Base-by-base conservation (phyloP, 139 green algal genomes). In the Bryopsis sp. region DNA sequence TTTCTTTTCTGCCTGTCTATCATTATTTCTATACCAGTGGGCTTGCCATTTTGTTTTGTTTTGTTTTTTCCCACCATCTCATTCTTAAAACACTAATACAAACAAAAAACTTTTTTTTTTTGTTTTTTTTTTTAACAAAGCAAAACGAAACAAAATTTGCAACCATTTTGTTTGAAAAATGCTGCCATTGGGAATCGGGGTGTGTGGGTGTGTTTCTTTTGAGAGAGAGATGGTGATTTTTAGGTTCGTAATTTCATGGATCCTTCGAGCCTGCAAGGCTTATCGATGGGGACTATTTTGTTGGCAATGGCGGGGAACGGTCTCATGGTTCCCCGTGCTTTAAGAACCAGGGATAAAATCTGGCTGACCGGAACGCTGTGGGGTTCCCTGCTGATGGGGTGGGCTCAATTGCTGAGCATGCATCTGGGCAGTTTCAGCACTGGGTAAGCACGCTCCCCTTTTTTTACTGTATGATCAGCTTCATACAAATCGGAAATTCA, bases 291-390 rank as follows among this genome's bases (percentile, higher is more conserved):
- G 69, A 90, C 84, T 35, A 83, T 93, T 72, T 70, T 94, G 69
- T 81, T 97, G 48, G 89, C 80, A 0, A 83, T 88, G 71, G 37
- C 79, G 1, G 86, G 86, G 74, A 97, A 97, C 64, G 81, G 72
- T 15, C 79, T 94, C 32, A 96, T 96, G 86, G 77, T 96, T 33
- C 88, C 92, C 0, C 82, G 92, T 2, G 91, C 92, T 29, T 77
- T 97, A 32, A 79, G 83, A 58, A 90, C 78, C 4, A 57, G 79
- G 1, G 92, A 97, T 76, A 39, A 74, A 34, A 80, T 95, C 47
- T 97, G 92, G 92, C 72, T 86, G 29, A 78, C 75, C 35, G 88
- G 58, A 39, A 65, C 58, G 26, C 43, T 65, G 28, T 95, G 90
- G 88, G 85, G 80, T 19, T 77, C 58, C 37, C 43, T 81, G 1